Evolutionary conservation across 2,329 filamentous ascomycete genomes (phyloP).

Genomic region (Alternaria sp.): DNA sequence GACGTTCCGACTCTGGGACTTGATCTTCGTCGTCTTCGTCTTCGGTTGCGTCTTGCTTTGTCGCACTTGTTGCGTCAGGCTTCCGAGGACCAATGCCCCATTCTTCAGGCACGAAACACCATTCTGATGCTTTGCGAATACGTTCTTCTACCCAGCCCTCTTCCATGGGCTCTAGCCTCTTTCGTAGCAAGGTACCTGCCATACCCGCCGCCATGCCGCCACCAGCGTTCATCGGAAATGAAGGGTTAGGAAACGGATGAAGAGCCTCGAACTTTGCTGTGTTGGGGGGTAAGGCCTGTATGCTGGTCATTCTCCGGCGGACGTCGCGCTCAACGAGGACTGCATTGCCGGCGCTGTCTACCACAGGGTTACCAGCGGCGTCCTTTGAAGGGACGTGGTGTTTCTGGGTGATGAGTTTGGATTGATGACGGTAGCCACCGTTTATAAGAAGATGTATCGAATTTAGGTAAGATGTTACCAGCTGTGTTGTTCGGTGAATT

Average conservation of each 20-base stretch:
- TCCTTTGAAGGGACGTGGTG: conserved; percentile 24
- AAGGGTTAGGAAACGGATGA: conserved; percentile 37
- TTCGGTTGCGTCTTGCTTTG: conserved; percentile 19
- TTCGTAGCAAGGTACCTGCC: conserved; percentile 35
- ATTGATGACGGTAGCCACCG: conserved; percentile 24
- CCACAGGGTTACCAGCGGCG: conserved; percentile 22
- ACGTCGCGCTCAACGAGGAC: conserved; percentile 17
- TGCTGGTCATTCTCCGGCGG: conserved; percentile 15
- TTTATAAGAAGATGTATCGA: conserved; percentile 32
- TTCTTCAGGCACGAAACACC: conserved; percentile 40
- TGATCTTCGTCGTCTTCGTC: conserved; percentile 19
- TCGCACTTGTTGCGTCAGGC: background rate
- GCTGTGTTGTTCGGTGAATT: conserved; percentile 27
- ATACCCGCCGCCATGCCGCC: conserved; percentile 28
- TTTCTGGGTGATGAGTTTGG: conserved; percentile 14
- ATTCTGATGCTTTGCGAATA: conserved; percentile 38
- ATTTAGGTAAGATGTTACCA: conserved; percentile 27
- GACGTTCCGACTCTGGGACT: conserved; percentile 13
- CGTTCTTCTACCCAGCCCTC: conserved; percentile 43
- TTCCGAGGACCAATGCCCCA: conserved; percentile 38
- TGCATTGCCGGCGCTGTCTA: conserved; percentile 14
- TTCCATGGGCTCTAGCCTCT: conserved; percentile 36
- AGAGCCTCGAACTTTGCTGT: conserved; percentile 25
- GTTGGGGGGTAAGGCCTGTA: conserved; percentile 12
- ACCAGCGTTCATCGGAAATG: conserved; percentile 28